Base-by-base conservation (phyloP, 305 asterid genomes). In the Plantago coronopus region DNA sequence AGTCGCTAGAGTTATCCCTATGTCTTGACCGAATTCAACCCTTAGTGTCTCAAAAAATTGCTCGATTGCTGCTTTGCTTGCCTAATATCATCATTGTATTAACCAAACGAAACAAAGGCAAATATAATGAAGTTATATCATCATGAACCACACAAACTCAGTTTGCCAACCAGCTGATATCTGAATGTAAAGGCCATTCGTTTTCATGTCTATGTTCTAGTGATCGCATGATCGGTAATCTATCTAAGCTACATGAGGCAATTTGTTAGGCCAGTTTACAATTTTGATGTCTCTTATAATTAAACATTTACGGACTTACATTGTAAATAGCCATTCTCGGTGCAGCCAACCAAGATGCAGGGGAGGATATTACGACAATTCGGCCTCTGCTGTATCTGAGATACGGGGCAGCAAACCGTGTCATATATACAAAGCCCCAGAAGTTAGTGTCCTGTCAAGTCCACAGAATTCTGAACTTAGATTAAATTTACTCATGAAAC, bases 1-100 rank as follows among this genome's bases (percentile, higher is more conserved):
- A 0, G 94, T 82, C 15, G 82, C 90, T 0, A 83, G 71, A 1
- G 96, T 88, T 7, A 88, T 76, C n/a, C 86, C 86, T 0, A 86
- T 69, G 53, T 86, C 88, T 0, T 80, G 75, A 7, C 89, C 86
- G 37, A 91, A 78, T 59, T 85, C 96, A 14, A 91, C 75, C 62
- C 98, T 78, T 48, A 86, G 44, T 0, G 95, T 88, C 80, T 91
- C 98, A n/a, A 79, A 91, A 54, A 86, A 91, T 29, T 88, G 95
- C 0, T 75, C 47, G 7, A 86, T 54, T 21, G 98, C 96, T 42
- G 98, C 94, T 76, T 91, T 91, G 75, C 88, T 86, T 11, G 96
- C 98, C 98, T 86, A 70, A 34, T 34, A 34, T 34, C 12, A 8
- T 1, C 7, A 27, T 27, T 27, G 34, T 27, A 27, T 5, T 1